Percentiles rank a stretch among this genome's conserved stretches.
phyloP scores from a whole-genome alignment of 495 filamentous ascomycete species.

The Tuber melanosporum region DNA sequence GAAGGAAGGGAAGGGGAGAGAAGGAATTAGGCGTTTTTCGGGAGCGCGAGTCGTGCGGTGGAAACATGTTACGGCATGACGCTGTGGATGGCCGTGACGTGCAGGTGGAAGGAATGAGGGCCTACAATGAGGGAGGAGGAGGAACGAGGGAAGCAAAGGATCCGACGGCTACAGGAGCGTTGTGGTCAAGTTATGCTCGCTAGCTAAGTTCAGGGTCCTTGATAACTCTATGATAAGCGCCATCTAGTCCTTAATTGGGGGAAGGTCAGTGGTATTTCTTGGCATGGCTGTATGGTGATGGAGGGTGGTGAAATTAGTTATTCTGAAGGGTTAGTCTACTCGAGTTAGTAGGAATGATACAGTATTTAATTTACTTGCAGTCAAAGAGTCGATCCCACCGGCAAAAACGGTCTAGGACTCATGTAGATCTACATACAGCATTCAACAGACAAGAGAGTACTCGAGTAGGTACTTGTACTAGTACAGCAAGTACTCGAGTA shows the following conservation, averaged over 20 bases:
- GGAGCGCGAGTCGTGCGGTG: background rate
- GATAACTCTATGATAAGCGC: background rate
- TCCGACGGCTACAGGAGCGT: background rate
- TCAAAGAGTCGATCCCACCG: background rate
- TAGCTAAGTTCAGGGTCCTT: background rate
- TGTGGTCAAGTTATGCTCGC: background rate
- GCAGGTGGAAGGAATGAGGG: background rate
- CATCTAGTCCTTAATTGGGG: background rate
- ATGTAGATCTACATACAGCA: background rate
- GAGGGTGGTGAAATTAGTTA: background rate
- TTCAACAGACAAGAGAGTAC: background rate
- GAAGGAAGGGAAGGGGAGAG: background rate
- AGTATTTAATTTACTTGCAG: background rate
- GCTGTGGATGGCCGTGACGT: background rate
- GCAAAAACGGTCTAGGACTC: background rate
- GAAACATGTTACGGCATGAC: background rate
- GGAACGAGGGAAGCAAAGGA: background rate
- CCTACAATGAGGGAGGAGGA: background rate
- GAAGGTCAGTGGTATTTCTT: background rate
- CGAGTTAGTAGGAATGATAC: background rate
- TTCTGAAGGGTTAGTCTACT: background rate
- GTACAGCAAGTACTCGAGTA: too few relatives aligned
- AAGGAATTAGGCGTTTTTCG: background rate
- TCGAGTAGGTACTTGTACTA: too few relatives aligned
- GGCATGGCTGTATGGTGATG: background rate